Base-by-base conservation (phyloP, 495 filamentous ascomycete genomes). In the Bathelium albidoporum region DNA sequence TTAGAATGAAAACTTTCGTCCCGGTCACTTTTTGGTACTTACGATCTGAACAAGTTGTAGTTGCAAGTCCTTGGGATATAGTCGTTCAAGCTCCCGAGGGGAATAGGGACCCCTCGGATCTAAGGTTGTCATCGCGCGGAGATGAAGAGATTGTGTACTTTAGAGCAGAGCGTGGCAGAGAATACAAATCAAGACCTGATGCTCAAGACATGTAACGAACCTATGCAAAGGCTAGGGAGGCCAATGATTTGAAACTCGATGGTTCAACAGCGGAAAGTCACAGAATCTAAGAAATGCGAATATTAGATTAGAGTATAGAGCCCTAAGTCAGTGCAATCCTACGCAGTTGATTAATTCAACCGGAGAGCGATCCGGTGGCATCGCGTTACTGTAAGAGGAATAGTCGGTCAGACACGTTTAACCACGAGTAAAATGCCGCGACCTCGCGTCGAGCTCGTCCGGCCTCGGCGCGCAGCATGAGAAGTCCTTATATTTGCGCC, bases 21-120 rank as follows among this genome's bases (percentile, higher is more conserved):
- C n/a, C n/a, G n/a, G n/a, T n/a, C n/a, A n/a, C n/a, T n/a, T n/a
- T n/a, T n/a, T n/a, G n/a, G n/a, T n/a, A n/a, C n/a, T n/a, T 77
- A 88, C 84, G 65, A 98, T 80, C 74, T 98, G 94, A 12, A 98
- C 94, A 43, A 90, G 79, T 72, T 92, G 88, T 22, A 98, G 85
- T 73, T 95, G 81, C 59, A 98, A 78, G 18, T 78, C 78, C 44
- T 82, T 70, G 0, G 94, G 94, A 78, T 97, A 98, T 53, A 98
- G 86, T 67, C 79, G 76, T 39, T 78, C 75, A 24, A 98, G 84
- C 81, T 98, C 95, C 61, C 89, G 87, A 60, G 83, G 75, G 45
- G 85, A 85, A 76, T 97, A 97, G 0, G 90, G 85, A 59, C 80
- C 77, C 24, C 90, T 85, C 31, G 89, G 88, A 32, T 80, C 75